phyloP scores from a whole-genome alignment of 2,329 filamentous ascomycete species.

The Trichoderma lentiforme region DNA sequence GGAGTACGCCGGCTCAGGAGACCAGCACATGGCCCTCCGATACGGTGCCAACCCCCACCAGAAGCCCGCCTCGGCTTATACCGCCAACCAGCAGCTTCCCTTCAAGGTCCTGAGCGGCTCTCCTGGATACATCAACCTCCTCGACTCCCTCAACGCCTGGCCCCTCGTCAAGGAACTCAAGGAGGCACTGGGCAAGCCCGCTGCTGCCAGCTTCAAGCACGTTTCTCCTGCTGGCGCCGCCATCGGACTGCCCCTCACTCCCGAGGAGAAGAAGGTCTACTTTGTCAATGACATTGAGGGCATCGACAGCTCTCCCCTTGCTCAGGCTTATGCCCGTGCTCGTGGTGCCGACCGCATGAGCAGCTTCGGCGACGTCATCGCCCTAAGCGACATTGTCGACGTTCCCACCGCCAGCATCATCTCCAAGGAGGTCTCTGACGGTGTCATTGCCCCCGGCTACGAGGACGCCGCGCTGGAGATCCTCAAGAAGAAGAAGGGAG shows the following conservation, averaged over 20 bases:
- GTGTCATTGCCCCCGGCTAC: conserved; percentile 89
- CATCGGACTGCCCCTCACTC: conserved; percentile 81
- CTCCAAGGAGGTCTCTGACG: conserved; percentile 94
- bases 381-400: conserved; percentile 86
- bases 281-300: conserved; percentile 95
- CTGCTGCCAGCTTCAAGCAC: conserved; percentile 98
- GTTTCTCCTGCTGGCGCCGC: conserved; percentile 95
- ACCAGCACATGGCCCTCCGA: conserved; percentile 79
- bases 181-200: conserved; percentile 79
- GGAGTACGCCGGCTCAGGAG: conserved; percentile 83
- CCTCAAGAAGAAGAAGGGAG: conserved; percentile 96
- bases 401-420: conserved; percentile 95
- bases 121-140: conserved; percentile 94
- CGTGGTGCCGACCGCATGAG: conserved; percentile 97
- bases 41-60: conserved; percentile 98
- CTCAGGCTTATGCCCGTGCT: conserved; percentile 93
- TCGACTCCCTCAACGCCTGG: conserved; percentile 96
- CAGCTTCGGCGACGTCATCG: conserved; percentile 95
- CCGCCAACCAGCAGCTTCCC: conserved; percentile 70
- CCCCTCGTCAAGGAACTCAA: conserved; percentile 94
- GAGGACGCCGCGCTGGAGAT: conserved; percentile 82
- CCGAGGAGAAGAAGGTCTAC: conserved; percentile 93
- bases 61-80: conserved; percentile 87
- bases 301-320: conserved; percentile 79
- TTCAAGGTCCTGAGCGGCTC: conserved; percentile 90